Conservation (phyloP, 2,329 filamentous ascomycete genomes). For the Conoideocrella luteorostrata region DNA sequence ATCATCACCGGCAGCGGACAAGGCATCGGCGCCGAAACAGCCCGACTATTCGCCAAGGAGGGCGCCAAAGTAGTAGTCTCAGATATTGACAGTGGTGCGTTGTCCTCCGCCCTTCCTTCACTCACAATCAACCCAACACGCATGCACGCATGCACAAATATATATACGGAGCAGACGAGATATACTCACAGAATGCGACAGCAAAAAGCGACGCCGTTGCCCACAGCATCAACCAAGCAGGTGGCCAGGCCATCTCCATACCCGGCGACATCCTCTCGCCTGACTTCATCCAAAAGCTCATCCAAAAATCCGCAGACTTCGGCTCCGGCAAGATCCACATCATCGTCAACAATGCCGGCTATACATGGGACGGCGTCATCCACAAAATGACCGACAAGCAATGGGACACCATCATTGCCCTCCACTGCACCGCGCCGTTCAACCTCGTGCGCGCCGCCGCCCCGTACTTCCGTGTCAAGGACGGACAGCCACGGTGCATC, state of each 20-base stretch:
- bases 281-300: slow-evolving; percentile 63
- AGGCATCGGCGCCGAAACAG: slow-evolving; percentile 81
- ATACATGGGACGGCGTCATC: slow-evolving; percentile 89
- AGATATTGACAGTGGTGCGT: slow-evolving; percentile 69
- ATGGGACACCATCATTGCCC: slow-evolving; percentile 79
- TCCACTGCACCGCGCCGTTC: slow-evolving; percentile 84
- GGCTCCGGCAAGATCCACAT: slow-evolving; percentile 84
- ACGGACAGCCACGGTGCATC: slow-evolving; percentile 70
- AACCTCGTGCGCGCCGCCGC: slow-evolving; percentile 72
- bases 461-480: slow-evolving; percentile 81
- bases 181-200: no score
- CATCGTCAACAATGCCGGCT: slow-evolving; percentile 87
- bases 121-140: no score
- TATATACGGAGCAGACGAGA: no score
- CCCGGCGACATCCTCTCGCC: slow-evolving; percentile 70
- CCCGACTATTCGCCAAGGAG: slow-evolving; percentile 77
- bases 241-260: slow-evolving; percentile 65
- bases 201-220: slow-evolving; percentile 63
- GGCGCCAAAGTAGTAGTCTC: slow-evolving; percentile 78
- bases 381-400: slow-evolving; percentile 90
- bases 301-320: slow-evolving; percentile 70
- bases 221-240: slow-evolving; percentile 59
- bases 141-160: no score
- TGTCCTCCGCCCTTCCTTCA: not conserved
- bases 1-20: slow-evolving; percentile 85